A percentile compares a stretch with the other conserved stretches of the same genome.
These are phyloP conservation scores for Fusarium multiceps DNA, from an alignment of 2,329 filamentous ascomycete species.

Conservation along the genomic window DNA sequence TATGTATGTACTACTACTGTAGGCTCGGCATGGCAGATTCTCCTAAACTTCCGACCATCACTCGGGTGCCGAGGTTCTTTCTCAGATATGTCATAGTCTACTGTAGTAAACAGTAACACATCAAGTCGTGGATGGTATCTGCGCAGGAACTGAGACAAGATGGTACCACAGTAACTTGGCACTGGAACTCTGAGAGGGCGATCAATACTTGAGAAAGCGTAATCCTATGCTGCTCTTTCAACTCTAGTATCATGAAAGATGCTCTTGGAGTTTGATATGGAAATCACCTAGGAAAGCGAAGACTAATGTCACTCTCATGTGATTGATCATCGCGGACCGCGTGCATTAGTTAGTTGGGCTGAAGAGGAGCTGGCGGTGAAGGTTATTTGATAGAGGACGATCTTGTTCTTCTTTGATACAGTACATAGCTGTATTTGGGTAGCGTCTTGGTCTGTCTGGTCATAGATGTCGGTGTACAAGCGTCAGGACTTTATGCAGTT, in stretches of 20 bases:
- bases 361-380: slow-evolving; percentile 40
- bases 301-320: not conserved
- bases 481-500: slow-evolving; percentile 22
- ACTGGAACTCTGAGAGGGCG: not conserved
- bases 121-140: not conserved
- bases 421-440: slow-evolving; percentile 15
- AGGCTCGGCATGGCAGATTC: slow-evolving; percentile 36
- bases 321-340: slow-evolving; percentile 31
- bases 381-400: not conserved
- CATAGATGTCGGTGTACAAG: slow-evolving; percentile 35
- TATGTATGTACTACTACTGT: not conserved
- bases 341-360: slow-evolving; percentile 36
- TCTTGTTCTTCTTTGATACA: slow-evolving; percentile 21
- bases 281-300: not conserved
- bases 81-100: not conserved
- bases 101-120: not conserved
- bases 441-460: slow-evolving; percentile 28
- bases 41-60: slow-evolving; percentile 24
- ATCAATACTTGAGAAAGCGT: not conserved
- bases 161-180: not conserved
- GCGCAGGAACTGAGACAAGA: not conserved
- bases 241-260: not conserved
- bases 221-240: slow-evolving; percentile 18
- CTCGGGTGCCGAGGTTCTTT: not conserved
- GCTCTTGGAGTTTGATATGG: not conserved